Base-by-base conservation (phyloP, 1,284 basidiomycete genomes). In the Coniferiporia weirii region DNA sequence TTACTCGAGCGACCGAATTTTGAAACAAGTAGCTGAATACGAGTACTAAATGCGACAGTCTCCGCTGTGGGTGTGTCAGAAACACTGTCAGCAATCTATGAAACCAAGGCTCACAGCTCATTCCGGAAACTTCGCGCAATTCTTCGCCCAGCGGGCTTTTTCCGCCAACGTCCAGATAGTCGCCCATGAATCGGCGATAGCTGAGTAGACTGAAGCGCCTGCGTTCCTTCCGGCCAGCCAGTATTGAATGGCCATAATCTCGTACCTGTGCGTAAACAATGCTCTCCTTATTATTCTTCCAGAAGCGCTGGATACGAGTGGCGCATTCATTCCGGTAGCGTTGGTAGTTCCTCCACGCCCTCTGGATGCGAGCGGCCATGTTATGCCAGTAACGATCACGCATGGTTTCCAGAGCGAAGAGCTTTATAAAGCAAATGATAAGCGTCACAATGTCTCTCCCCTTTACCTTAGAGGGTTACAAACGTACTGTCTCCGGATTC, bases 301-400 rank as follows among this genome's bases (percentile, higher is more conserved):
- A 99, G 83, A 98, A 98, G 53, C 95, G 79, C 72, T 99, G 97
- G 62, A 99, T 99, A 63, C 95, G 89, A 49, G 83, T 84, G 8
- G 97, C 97, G 66, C 94, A 96, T 70, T 98, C 97, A 65, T 95
- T 83, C 75, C 93, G 94, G 76, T 97, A 94, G 19, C 96, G 84
- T 79, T 96, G 82, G 71, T 96, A 98, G 70, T 97, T 96, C 62
- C 96, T 82, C 84, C 89, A 99, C 4, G 95, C 95, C 43, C 96
- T 87, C 74, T 99, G 97, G 57, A 99, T 99, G 52, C 96, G 89
- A 45, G 77, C 85, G 0, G 96, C 96, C 96, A 99, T 99, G 71
- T 98, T 98, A 74, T 99, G 97, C 97, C 97, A 99, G 75, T 99
- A 99, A 60, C 91, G 85, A 71, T 99, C 97, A 56, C 96, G 88